phyloP scores from a whole-genome alignment of 139 green algal species.

The Chlamydomonas incerta region DNA sequence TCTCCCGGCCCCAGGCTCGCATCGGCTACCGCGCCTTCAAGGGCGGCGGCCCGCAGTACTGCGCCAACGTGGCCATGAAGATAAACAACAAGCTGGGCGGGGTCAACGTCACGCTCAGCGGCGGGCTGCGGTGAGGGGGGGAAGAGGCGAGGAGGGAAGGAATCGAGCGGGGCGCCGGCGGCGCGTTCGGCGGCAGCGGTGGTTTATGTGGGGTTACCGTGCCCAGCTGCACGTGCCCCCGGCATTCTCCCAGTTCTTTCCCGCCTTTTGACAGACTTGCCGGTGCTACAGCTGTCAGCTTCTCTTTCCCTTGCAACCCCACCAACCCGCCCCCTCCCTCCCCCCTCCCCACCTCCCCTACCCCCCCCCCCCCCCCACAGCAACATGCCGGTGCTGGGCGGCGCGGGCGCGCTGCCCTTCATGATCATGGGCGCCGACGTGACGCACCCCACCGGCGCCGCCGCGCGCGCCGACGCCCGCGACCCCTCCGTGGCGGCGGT shows the following conservation, averaged over 20 bases:
- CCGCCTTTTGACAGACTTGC: too few species aligned
- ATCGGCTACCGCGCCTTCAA: not conserved
- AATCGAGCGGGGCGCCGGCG: too few species aligned
- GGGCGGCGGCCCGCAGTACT: constrained; percentile 74
- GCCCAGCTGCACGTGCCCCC: too few species aligned
- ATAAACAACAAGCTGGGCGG: constrained; percentile 89
- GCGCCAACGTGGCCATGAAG: constrained; percentile 77
- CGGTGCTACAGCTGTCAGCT: too few species aligned
- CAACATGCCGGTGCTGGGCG: constrained; percentile 32
- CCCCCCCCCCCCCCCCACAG: not conserved
- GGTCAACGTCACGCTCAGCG: constrained; percentile 63
- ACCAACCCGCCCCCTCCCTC: not conserved
- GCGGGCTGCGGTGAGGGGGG: not conserved
- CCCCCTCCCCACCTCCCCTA: too few species aligned
- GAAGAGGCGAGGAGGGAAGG: too few species aligned
- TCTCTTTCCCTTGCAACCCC: not conserved
- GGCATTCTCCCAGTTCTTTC: too few species aligned
- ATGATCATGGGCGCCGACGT: constrained; percentile 59
- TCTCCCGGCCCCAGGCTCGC: not conserved
- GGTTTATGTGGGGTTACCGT: too few species aligned
- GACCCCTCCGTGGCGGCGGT: constrained; percentile 52
- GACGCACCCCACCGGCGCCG: constrained; percentile 49
- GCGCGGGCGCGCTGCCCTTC: constrained; percentile 3
- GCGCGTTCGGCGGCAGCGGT: too few species aligned
- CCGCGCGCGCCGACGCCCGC: not conserved